Evolutionary conservation across 1,139 yeast genomes (phyloP).

Genomic region (Spathaspora sp.): DNA sequence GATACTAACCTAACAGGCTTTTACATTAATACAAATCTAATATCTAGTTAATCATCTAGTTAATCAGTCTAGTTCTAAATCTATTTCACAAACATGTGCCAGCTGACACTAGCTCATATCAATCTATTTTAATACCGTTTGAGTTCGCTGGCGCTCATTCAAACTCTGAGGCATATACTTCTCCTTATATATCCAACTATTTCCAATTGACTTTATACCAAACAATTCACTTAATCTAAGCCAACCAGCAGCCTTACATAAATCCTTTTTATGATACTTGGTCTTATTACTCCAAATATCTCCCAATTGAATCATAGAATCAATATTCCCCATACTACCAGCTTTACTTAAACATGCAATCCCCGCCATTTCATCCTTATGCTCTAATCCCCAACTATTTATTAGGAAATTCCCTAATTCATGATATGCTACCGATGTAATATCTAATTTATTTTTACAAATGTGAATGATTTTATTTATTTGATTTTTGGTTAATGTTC

Average conservation of each 20-base stretch:
- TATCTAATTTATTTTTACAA: slow-evolving; percentile 29
- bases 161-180: slow-evolving; percentile 43
- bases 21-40: too few relatives aligned
- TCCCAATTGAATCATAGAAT: slow-evolving; percentile 73
- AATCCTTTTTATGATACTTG: slow-evolving; percentile 55
- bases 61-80: neutral
- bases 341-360: slow-evolving; percentile 63
- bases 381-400: slow-evolving; percentile 59
- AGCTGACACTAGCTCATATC: neutral
- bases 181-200: slow-evolving; percentile 76
- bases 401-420: slow-evolving; percentile 65
- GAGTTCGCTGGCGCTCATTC: neutral
- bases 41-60: too few relatives aligned
- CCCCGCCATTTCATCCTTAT: slow-evolving; percentile 57
- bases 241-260: slow-evolving; percentile 68
- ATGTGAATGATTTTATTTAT: slow-evolving; percentile 27
- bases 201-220: slow-evolving; percentile 67
- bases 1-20: too few relatives aligned
- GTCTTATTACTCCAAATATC: slow-evolving; percentile 65
- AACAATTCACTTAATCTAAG: slow-evolving; percentile 63
- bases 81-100: neutral
- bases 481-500: slow-evolving; percentile 25
- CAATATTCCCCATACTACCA: slow-evolving; percentile 67
- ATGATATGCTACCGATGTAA: slow-evolving; percentile 33
- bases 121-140: neutral